Evolutionary conservation across 208 protist species (phyloP).

Genomic region (Crithidia fasciculata): DNA sequence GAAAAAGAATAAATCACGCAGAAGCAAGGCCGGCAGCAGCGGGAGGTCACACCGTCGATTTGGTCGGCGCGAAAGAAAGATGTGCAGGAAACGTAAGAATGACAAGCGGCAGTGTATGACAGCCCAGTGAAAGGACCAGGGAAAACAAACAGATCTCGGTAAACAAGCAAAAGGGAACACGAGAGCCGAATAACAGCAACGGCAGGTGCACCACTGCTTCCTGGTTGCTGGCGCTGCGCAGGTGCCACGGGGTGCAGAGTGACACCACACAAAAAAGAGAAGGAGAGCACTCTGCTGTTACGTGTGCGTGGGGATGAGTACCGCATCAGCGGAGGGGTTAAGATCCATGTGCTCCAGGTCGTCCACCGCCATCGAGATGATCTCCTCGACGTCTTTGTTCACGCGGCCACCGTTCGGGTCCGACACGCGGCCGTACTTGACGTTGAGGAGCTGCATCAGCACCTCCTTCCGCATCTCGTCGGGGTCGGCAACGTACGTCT

Average conservation of each 20-base stretch:
- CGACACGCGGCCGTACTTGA: conserved; percentile 78
- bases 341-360: conserved; percentile 83
- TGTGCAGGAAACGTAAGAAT: not conserved
- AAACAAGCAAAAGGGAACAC: too few species aligned
- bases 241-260: too few species aligned
- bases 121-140: too few species aligned
- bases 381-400: conserved; percentile 85
- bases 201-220: too few species aligned
- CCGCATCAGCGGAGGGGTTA: conserved; percentile 42
- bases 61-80: not conserved
- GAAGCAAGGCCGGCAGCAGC: too few species aligned
- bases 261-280: conserved; percentile 8
- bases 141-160: too few species aligned
- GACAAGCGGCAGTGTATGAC: not conserved
- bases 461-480: conserved; percentile 85
- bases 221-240: too few species aligned
- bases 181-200: too few species aligned
- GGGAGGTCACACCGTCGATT: too few species aligned
- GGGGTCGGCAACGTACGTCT: conserved; percentile 83
- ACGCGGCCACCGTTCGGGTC: conserved; percentile 68
- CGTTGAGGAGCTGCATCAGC: conserved; percentile 80
- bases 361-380: conserved; percentile 83
- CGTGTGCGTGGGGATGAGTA: conserved; percentile 77
- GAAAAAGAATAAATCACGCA: too few species aligned
- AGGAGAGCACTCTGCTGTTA: conserved; percentile 18